Conservation (phyloP, 2,329 filamentous ascomycete species). For the Ceratocystis cacaofunesta region DNA sequence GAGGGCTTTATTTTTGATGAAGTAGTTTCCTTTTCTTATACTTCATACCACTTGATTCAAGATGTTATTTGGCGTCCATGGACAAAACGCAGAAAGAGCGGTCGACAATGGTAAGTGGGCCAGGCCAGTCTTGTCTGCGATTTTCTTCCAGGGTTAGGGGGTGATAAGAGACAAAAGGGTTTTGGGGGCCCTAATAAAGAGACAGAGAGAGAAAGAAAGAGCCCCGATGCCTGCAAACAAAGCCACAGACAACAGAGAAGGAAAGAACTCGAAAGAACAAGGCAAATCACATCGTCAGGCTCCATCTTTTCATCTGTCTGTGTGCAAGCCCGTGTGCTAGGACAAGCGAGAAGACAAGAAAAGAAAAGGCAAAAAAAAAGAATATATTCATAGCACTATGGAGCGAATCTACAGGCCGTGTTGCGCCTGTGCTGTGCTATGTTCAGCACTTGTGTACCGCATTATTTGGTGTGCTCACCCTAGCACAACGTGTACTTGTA, state of each 20-base stretch:
- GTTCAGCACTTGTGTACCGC: not conserved
- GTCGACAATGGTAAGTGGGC: not conserved
- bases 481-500: not conserved
- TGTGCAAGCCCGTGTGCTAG: not conserved
- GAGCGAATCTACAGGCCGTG: too few relatives aligned
- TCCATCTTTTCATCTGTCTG: not conserved
- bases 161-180: not conserved
- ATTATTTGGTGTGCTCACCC: not conserved
- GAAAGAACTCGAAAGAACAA: not conserved
- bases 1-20: not conserved
- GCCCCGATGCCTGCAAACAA: not conserved
- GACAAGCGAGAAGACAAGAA: too few relatives aligned
- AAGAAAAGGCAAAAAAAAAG: too few relatives aligned
- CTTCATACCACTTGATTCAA: too few relatives aligned
- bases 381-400: too few relatives aligned
- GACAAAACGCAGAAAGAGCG: not conserved
- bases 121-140: not conserved
- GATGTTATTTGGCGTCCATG: too few relatives aligned
- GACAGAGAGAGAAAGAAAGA: not conserved
- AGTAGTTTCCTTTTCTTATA: not conserved
- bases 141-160: not conserved
- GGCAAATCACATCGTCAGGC: not conserved
- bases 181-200: not conserved
- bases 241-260: not conserved
- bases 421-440: too few relatives aligned